Evolutionary conservation across 768 basidiomycete genomes (phyloP), one percentile per base, ranked within the genome.

Genomic region (Naematelia aurantialba): DNA sequence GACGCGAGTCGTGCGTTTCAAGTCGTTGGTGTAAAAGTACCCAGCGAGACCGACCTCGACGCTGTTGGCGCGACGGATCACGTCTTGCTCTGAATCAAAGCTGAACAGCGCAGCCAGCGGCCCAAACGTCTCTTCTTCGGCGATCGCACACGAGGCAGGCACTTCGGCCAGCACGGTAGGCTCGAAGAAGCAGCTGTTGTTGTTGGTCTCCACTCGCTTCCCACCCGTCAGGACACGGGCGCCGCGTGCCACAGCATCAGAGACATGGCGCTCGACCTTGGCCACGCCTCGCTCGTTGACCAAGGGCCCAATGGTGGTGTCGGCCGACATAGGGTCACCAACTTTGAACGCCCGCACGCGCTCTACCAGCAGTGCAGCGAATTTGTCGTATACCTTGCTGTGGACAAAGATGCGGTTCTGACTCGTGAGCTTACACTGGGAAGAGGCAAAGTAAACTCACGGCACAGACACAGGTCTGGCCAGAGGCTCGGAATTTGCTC

Each of bases 251-350:
- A 93, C 80, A 10, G 93, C 94, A 65, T 97, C 91, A 22, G 88
- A 81, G 60, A 98, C 84, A 77, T 98, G 93, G 24, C 61, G 46
- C 55, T 83, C 79, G 12, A 91, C 90, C 77, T 98, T 98, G 65
- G 86, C 83, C 52, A 91, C 79, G 0, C 91, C 91, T 22, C 85
- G 85, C 12, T 79, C 77, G 77, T 96, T 91, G 61, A 98, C 94
- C 46, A 98, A 82, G 13, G 93, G 93, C 0, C 93, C 94, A 65
- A 94, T 91, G 0, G 91, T 96, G 89, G 60, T 82, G n/a, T n/a
- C 81, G 48, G 82, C 80, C 48, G 89, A 86, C 12, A 90, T 81
- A 2, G 91, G 91, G 59, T 93, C 85, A 17, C 93, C 93, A 57
- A 93, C 79, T 70, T 89, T 89, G 76, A 78, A 78, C 26, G 52